These are phyloP conservation scores for Clavispora fructus DNA, from an alignment of 805 yeast species.

Conservation along the genomic window DNA sequence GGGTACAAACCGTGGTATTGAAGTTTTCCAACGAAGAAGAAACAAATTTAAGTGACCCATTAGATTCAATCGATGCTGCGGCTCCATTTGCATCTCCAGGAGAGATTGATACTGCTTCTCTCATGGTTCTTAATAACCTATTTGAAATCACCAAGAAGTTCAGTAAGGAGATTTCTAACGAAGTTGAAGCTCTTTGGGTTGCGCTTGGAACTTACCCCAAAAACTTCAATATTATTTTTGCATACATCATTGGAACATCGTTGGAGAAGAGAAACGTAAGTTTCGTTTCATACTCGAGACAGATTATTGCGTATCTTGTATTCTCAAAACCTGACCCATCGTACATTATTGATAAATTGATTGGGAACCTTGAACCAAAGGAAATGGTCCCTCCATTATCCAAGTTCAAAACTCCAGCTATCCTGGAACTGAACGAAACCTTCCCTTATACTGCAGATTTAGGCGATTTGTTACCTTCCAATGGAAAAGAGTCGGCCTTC, in stretches of 20 bases:
- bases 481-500: constrained; percentile 67
- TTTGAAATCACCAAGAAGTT: constrained; percentile 81
- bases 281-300: constrained; percentile 76
- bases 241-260: constrained; percentile 63
- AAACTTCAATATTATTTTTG: constrained; percentile 70
- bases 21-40: constrained; percentile 19
- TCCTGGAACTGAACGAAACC: constrained; percentile 23
- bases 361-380: constrained; percentile 73
- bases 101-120: constrained; percentile 24
- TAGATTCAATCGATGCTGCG: neutral
- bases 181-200: constrained; percentile 93
- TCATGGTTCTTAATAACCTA: constrained; percentile 74
- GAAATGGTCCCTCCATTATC: constrained; percentile 78
- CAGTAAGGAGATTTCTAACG: constrained; percentile 70
- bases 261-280: constrained; percentile 63
- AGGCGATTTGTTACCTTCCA: constrained; percentile 47
- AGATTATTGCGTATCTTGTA: constrained; percentile 74
- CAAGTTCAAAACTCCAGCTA: constrained; percentile 24
- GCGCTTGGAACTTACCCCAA: constrained; percentile 72
- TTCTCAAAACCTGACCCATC: constrained; percentile 43
- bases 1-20: constrained; percentile 83
- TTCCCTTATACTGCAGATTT: constrained; percentile 77
- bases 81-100: neutral
- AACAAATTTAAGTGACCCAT: neutral
- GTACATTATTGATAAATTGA: constrained; percentile 52